Percentiles rank a stretch among this genome's conserved stretches.
phyloP scores from a whole-genome alignment of 1,284 basidiomycete genomes.

The Ustilago shanxiensis region DNA sequence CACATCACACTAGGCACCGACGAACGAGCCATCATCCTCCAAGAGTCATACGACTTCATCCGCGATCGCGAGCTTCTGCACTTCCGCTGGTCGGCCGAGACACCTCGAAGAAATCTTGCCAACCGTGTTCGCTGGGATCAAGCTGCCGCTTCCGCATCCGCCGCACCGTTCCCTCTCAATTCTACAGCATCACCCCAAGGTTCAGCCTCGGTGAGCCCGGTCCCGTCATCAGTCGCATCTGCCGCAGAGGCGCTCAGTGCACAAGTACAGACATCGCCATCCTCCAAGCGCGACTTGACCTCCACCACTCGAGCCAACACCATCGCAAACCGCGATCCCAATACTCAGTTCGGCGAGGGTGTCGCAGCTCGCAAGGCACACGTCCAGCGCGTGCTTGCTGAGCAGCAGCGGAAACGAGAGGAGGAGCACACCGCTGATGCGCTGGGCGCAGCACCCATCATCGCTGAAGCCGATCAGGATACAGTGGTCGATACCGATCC shows the following conservation, averaged over 20 bases:
- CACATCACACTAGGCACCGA: slow-evolving; percentile 60
- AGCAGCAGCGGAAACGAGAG: slow-evolving; percentile 48
- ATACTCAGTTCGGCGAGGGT: slow-evolving; percentile 40
- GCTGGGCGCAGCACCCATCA: slow-evolving; percentile 28
- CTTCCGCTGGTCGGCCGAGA: slow-evolving; percentile 63
- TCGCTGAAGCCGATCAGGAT: slow-evolving; percentile 25
- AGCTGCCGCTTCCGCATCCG: slow-evolving; percentile 13
- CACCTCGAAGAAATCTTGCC: slow-evolving; percentile 47
- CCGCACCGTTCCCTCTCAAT: slow-evolving; percentile 18
- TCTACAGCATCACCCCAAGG: slow-evolving; percentile 22
- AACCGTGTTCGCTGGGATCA: slow-evolving; percentile 60
- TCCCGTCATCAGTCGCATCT: slow-evolving; percentile 3
- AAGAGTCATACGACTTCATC: slow-evolving; percentile 63
- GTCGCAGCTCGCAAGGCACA: slow-evolving; percentile 52
- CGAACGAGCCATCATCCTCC: slow-evolving; percentile 60
- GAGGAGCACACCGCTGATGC: slow-evolving; percentile 41
- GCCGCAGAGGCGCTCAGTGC: slow-evolving; percentile 26
- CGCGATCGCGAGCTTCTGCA: slow-evolving; percentile 64
- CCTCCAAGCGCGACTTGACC: slow-evolving; percentile 25
- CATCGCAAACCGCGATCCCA: slow-evolving; percentile 45
- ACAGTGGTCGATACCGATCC: slow-evolving; percentile 12
- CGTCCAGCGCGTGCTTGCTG: slow-evolving; percentile 45
- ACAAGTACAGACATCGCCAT: slow-evolving; percentile 23
- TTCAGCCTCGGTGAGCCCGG: not conserved
- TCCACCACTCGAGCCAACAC: slow-evolving; percentile 44